A percentile compares a stretch with the other conserved stretches of the same genome.
Evolutionary conservation across 768 basidiomycete species (phyloP).

Genomic region (Erythrobasidium yunnanense): DNA sequence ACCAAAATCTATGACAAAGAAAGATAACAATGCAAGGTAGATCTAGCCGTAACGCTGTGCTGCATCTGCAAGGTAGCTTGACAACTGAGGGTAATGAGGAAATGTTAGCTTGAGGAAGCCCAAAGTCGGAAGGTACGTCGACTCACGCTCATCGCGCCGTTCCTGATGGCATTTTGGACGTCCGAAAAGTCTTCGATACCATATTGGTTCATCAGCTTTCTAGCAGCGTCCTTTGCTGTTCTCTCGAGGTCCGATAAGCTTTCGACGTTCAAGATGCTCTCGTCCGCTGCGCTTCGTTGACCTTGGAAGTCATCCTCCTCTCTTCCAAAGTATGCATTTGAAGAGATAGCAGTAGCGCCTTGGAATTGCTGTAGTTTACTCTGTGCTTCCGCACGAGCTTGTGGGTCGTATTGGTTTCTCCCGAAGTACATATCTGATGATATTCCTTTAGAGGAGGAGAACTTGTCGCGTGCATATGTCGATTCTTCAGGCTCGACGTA

Average conservation of each 20-base stretch:
- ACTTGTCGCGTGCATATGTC: slow-evolving; percentile 76
- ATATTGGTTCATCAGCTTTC: slow-evolving; percentile 50
- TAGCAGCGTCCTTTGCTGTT: slow-evolving; percentile 65
- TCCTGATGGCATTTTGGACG: slow-evolving; percentile 69
- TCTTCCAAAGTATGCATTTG: slow-evolving; percentile 81
- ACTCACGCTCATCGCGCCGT: slow-evolving; percentile 67
- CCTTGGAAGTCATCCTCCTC: slow-evolving; percentile 55
- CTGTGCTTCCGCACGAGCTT: slow-evolving; percentile 62
- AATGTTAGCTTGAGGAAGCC: not conserved
- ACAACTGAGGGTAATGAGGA: not conserved
- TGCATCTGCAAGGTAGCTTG: not conserved
- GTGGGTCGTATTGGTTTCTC: slow-evolving; percentile 72
- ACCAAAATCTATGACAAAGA: too few species aligned
- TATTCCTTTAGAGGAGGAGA: slow-evolving; percentile 85
- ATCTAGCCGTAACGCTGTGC: not conserved
- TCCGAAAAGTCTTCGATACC: slow-evolving; percentile 47
- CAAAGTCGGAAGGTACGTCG: not conserved
- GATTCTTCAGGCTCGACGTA: slow-evolving; percentile 36
- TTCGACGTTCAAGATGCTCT: slow-evolving; percentile 47
- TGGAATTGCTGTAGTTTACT: slow-evolving; percentile 70
- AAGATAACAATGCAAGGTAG: too few species aligned
- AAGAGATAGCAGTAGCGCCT: slow-evolving; percentile 53
- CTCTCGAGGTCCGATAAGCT: slow-evolving; percentile 51
- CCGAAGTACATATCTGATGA: slow-evolving; percentile 98
- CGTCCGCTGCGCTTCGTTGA: slow-evolving; percentile 47